phyloP scores from a whole-genome alignment of 2,329 filamentous ascomycete genomes.

The Incumbomyces delicatus region DNA sequence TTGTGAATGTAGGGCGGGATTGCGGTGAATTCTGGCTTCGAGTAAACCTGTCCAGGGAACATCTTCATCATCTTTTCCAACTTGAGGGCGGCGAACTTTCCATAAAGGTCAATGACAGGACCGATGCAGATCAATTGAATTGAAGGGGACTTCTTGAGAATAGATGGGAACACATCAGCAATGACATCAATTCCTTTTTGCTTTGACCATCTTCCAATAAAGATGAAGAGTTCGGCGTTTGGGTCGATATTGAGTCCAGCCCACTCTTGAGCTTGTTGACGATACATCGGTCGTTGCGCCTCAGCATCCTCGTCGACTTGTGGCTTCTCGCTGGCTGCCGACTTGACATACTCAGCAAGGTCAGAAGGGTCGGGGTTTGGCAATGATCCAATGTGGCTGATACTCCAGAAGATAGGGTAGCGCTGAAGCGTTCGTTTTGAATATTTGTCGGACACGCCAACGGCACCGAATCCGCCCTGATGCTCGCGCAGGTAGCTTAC shows the following conservation, averaged over 20 bases:
- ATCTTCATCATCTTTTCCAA: conserved; percentile 54
- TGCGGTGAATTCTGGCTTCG: conserved; percentile 58
- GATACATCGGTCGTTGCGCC: conserved; percentile 42
- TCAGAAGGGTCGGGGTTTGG: conserved; percentile 59
- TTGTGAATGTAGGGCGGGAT: conserved; percentile 57
- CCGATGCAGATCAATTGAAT: conserved; percentile 55
- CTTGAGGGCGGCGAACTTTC: conserved; percentile 58
- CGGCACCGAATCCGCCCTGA: conserved; percentile 58
- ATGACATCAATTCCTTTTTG: conserved; percentile 61
- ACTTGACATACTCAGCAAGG: conserved; percentile 50
- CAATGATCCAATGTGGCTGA: conserved; percentile 52
- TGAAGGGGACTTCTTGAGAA: conserved; percentile 50
- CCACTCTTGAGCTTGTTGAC: conserved; percentile 57
- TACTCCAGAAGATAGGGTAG: conserved; percentile 61
- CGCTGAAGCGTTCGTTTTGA: conserved; percentile 56
- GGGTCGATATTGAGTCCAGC: conserved; percentile 53
- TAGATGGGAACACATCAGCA: conserved; percentile 56
- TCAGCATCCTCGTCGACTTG: conserved; percentile 47
- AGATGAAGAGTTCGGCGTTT: conserved; percentile 56
- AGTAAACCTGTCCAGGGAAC: conserved; percentile 56
- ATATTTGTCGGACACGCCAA: conserved; percentile 60
- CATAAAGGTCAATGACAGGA: conserved; percentile 58
- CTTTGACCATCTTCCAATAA: conserved; percentile 59
- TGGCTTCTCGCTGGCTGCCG: conserved; percentile 40
- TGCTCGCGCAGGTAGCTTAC: conserved; percentile 57